A percentile compares a stretch with the other conserved stretches of the same genome.
Evolutionary conservation across 495 filamentous ascomycete species (phyloP).

Genomic region (Clohesyomyces aquaticus): DNA sequence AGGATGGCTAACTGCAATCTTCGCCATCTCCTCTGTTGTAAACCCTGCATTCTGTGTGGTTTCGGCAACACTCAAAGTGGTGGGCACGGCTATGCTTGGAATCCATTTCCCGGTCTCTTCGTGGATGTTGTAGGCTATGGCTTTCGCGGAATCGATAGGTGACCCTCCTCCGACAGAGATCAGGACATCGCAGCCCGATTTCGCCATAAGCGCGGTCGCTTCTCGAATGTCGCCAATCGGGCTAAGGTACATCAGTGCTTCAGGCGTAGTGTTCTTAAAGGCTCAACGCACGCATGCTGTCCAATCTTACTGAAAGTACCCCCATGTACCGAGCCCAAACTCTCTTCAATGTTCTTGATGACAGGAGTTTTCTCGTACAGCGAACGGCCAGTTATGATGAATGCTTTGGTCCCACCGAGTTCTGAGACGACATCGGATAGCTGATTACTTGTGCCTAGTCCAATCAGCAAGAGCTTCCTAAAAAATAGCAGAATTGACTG

Average conservation of each 20-base stretch:
- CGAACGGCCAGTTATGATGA: constrained; percentile 44
- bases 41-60: constrained; percentile 42
- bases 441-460: constrained; percentile 31
- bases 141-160: constrained; percentile 42
- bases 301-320: constrained; percentile 42
- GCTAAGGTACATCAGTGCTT: constrained; percentile 15
- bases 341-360: constrained; percentile 37
- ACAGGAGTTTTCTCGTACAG: constrained; percentile 40
- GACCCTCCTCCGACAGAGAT: constrained; percentile 41
- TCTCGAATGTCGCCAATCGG: constrained; percentile 38
- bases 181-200: constrained; percentile 39
- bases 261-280: neutral
- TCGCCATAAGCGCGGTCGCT: constrained; percentile 33
- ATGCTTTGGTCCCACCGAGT: constrained; percentile 39
- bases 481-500: neutral
- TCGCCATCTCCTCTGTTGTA: constrained; percentile 35
- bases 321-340: constrained; percentile 35
- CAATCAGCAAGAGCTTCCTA: neutral
- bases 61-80: constrained; percentile 41
- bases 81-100: constrained; percentile 41
- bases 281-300: constrained; percentile 39
- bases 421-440: constrained; percentile 31
- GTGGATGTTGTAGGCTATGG: constrained; percentile 38
- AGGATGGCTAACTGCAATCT: constrained; percentile 40
- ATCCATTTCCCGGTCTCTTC: constrained; percentile 38